Percentiles rank a stretch among this genome's conserved stretches.
Conservation (phyloP, 331 rosid species). For the Acacia pycnantha region DNA sequence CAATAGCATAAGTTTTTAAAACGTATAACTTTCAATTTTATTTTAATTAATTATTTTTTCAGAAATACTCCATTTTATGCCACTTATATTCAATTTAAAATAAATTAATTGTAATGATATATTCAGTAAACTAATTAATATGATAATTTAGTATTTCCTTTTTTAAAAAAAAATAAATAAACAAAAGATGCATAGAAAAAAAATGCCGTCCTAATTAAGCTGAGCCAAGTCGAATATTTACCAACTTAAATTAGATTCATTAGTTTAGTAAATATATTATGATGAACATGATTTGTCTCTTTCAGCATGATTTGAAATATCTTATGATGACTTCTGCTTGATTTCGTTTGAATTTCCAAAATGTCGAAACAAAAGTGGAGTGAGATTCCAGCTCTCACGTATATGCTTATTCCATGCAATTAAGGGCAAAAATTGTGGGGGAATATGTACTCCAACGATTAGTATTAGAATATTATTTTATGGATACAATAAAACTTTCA, state of each 20-base stretch:
- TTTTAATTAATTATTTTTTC: too few species aligned
- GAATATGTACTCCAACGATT: constrained; percentile 18
- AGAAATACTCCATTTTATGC: too few species aligned
- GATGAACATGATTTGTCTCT: not conserved
- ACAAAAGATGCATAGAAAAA: not conserved
- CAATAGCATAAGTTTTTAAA: too few species aligned
- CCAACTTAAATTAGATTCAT: not conserved
- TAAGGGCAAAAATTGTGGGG: constrained; percentile 27
- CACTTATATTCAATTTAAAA: too few species aligned
- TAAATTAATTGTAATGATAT: too few species aligned
- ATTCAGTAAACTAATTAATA: too few species aligned
- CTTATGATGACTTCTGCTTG: not conserved
- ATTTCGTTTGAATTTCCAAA: constrained; percentile 10
- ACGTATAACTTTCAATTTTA: too few species aligned
- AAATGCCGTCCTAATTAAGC: not conserved
- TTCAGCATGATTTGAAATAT: not conserved
- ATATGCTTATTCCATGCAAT: constrained; percentile 22
- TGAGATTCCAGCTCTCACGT: constrained; percentile 1
- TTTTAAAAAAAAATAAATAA: not conserved
- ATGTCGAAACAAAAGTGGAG: constrained; percentile 12
- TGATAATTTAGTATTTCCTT: too few species aligned
- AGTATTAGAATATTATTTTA: not conserved
- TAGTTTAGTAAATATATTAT: not conserved
- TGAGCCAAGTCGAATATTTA: not conserved
- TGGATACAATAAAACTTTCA: not conserved